Conservation (phyloP, 164 flowering plant genomes). For the Santalum album region DNA sequence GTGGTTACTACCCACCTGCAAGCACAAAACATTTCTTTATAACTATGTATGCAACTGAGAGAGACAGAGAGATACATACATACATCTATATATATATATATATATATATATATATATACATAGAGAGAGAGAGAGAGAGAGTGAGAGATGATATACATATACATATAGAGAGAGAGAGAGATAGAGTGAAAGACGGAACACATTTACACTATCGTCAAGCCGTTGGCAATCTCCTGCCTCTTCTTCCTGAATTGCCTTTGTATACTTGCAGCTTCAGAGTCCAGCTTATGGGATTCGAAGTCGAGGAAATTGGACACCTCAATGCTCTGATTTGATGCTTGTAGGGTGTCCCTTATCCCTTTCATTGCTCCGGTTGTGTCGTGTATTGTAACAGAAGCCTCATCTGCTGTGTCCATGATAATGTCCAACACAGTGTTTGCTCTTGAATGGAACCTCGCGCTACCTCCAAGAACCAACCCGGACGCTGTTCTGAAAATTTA, state of each 20-base stretch:
- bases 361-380: slow-evolving; percentile 67
- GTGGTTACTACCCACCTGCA: slow-evolving; percentile 53
- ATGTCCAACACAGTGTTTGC: slow-evolving; percentile 50
- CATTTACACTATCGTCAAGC: slow-evolving; percentile 49
- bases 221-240: slow-evolving; percentile 41
- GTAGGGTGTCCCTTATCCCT: slow-evolving; percentile 28
- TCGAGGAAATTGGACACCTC: slow-evolving; percentile 33
- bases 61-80: no score
- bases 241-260: slow-evolving; percentile 48
- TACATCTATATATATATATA: no score
- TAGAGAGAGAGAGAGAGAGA: no score
- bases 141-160: no score
- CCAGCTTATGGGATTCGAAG: slow-evolving; percentile 42
- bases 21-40: slow-evolving; percentile 2
- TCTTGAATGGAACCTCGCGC: slow-evolving; percentile 46
- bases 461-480: slow-evolving; percentile 71
- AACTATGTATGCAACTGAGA: background rate
- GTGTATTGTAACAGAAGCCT: slow-evolving; percentile 55
- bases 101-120: no score
- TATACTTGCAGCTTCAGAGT: slow-evolving; percentile 48
- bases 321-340: slow-evolving; percentile 7
- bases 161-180: background rate
- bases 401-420: slow-evolving; percentile 57
- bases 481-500: slow-evolving; percentile 43
- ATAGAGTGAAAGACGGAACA: slow-evolving; percentile 9